A percentile compares a stretch with the other conserved stretches of the same genome.
phyloP scores from a whole-genome alignment of 2,329 filamentous ascomycete genomes.

The Microsporum canis region DNA sequence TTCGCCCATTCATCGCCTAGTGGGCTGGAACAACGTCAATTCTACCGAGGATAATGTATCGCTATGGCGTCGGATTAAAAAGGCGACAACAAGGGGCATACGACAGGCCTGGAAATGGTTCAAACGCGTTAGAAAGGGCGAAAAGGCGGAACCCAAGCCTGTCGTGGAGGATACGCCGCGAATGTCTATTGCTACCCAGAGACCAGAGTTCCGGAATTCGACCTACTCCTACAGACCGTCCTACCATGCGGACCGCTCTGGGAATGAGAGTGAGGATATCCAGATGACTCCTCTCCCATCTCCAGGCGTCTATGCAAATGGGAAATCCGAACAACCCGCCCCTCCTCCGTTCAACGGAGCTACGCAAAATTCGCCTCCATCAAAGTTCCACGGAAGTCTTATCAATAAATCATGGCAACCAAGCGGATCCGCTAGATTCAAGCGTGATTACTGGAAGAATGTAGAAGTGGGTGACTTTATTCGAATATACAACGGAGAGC shows the following conservation, averaged over 20 bases:
- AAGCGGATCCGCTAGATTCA: constrained; percentile 68
- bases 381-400: constrained; percentile 47
- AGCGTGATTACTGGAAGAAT: constrained; percentile 90
- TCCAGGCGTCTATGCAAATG: constrained; percentile 32
- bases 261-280: constrained; percentile 53
- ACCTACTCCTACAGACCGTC: constrained; percentile 44
- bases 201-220: constrained; percentile 42
- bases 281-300: constrained; percentile 94
- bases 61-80: constrained; percentile 79
- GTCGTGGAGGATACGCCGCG: constrained; percentile 40
- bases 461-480: constrained; percentile 93
- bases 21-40: constrained; percentile 89
- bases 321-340: neutral
- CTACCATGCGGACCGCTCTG: constrained; percentile 38
- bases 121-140: constrained; percentile 38
- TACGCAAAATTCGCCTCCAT: neutral
- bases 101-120: constrained; percentile 46
- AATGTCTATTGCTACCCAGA: constrained; percentile 54
- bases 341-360: neutral
- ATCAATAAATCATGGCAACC: constrained; percentile 59
- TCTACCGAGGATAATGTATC: constrained; percentile 78
- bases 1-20: constrained; percentile 78
- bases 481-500: constrained; percentile 90
- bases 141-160: constrained; percentile 25
- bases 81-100: constrained; percentile 58